A percentile compares a stretch with the other conserved stretches of the same genome.
Conservation (phyloP, 495 filamentous ascomycete species). For the Neurospora sp. region DNA sequence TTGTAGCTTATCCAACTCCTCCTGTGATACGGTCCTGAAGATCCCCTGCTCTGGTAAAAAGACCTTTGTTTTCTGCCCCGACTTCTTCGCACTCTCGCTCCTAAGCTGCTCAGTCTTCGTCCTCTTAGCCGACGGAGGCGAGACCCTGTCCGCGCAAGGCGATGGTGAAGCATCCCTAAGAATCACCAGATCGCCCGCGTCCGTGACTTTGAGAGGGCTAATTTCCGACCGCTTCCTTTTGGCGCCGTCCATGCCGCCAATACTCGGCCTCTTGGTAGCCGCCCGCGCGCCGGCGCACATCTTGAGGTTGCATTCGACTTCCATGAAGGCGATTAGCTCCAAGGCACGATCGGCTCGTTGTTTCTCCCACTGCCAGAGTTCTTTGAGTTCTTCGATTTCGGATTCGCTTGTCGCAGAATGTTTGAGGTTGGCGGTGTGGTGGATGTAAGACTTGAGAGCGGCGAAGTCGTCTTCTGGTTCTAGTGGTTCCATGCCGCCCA, state of each 20-base stretch:
- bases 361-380: conserved; percentile 55
- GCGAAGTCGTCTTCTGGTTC: conserved; percentile 37
- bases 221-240: conserved; percentile 20
- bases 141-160: conserved; percentile 6
- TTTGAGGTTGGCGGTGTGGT: conserved; percentile 23
- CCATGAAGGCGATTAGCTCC: conserved; percentile 69
- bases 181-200: conserved; percentile 33
- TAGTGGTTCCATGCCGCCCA: conserved; percentile 8
- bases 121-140: conserved; percentile 9
- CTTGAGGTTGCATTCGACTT: conserved; percentile 67
- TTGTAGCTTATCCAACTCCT: conserved; percentile 26
- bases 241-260: conserved; percentile 2
- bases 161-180: conserved; percentile 21
- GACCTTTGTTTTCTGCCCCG: conserved; percentile 28
- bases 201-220: conserved; percentile 20
- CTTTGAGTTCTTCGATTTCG: conserved; percentile 47
- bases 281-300: conserved; percentile 49
- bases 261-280: conserved; percentile 10
- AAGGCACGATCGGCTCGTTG: conserved; percentile 55
- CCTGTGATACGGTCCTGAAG: conserved; percentile 41
- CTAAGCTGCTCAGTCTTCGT: conserved; percentile 20
- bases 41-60: conserved; percentile 41
- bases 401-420: conserved; percentile 36
- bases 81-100: conserved; percentile 6
- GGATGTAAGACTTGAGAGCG: conserved; percentile 32